Base-by-base conservation (phyloP, 805 yeast genomes). In the Lipomyces orientalis region DNA sequence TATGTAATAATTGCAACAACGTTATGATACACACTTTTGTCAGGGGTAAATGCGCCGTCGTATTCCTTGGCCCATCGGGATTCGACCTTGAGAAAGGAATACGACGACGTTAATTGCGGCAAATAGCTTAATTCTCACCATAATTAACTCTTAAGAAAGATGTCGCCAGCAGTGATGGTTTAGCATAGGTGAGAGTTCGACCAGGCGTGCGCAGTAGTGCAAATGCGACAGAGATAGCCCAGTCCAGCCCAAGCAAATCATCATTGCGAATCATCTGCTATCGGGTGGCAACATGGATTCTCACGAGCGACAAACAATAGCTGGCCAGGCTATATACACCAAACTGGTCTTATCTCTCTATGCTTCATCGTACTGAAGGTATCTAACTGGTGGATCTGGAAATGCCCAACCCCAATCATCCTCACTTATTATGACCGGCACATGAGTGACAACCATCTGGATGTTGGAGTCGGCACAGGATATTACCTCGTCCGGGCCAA, bases 401-500 rank as follows among this genome's bases (percentile, higher is more conserved):
- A 51, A 51, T 51, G 54, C 31, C 54, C 54, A 8, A 51, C 54
- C 8, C 25, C 54, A 19, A 51, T 51, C 9, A 22, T 51, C 25
- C 16, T 2, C 31, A 12, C 12, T 22, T 7, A 51, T 25, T 51
- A 51, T 51, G 54, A 51, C 54, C 54, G 22, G 6, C 31, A 51
- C 54, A 7, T 51, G 54, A 19, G 31, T 3, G 54, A 14, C 54
- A 51, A 51, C n/a, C 54, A 51, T 51, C 54, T 51, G n/a, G 54
- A 51, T 25, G 54, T 51, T 9, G 54, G 54, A 10, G 54, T 51
- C 7, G 54, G 54, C 16, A 51, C 54, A n/a, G 54, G 54, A n/a
- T 51, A 51, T 51, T 51, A n/a, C 54, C 54, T 51, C 54, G 54
- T 12, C 25, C 25, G 14, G 8, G 25, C n/a, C 52, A 2, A 19